phyloP scores from a whole-genome alignment of 257 asterid species.

The Rubia yunnanensis region DNA sequence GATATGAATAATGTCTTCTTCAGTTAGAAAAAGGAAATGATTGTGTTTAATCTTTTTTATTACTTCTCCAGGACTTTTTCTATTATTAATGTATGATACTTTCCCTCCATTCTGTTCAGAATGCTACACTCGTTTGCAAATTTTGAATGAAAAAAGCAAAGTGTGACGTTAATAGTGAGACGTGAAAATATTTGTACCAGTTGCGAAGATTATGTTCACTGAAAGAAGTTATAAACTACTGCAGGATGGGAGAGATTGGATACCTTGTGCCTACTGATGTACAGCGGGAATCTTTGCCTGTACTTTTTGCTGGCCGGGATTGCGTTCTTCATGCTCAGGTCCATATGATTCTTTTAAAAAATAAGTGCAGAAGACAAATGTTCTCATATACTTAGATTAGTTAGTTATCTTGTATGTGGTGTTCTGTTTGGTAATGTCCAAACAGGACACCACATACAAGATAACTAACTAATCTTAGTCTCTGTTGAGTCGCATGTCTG shows the following conservation, averaged over 20 bases:
- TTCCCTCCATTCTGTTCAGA: too few species aligned
- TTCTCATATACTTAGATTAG: not conserved
- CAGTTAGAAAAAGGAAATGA: not conserved
- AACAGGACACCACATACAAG: too few species aligned
- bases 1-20: not conserved
- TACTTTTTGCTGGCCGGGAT: slow-evolving; percentile 71
- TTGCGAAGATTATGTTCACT: not conserved
- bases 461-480: too few species aligned
- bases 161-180: not conserved
- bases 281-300: slow-evolving; percentile 67
- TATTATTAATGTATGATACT: too few species aligned
- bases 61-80: too few species aligned
- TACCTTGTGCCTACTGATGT: slow-evolving; percentile 55
- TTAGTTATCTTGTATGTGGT: not conserved
- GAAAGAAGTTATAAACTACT: slow-evolving; percentile 13
- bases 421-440: not conserved
- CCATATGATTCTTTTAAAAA: slow-evolving; percentile 11
- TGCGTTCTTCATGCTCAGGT: slow-evolving; percentile 97
- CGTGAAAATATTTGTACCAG: not conserved
- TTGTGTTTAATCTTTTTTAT: too few species aligned
- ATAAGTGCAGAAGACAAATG: not conserved
- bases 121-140: too few species aligned
- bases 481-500: too few species aligned
- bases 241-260: slow-evolving; percentile 91
- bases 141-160: too few species aligned